These are phyloP conservation scores for Infundibulicybe gibba DNA, from an alignment of 768 basidiomycete species.

Conservation along the genomic window DNA sequence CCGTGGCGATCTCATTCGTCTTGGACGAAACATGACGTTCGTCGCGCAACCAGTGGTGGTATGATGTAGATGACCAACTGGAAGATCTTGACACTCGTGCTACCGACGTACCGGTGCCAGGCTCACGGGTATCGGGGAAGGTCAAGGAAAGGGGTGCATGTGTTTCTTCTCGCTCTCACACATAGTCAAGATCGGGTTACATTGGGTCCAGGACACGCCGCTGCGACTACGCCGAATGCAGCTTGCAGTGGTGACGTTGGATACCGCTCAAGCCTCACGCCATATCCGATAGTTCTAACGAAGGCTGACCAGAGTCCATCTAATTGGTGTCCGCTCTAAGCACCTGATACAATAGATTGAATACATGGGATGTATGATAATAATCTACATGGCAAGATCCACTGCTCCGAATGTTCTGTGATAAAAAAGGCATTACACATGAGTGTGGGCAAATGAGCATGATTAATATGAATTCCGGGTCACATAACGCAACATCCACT, in stretches of 20 bases:
- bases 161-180: constrained; percentile 20
- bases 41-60: constrained; percentile 67
- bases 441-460: too few species aligned
- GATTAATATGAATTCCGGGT: constrained; percentile 4
- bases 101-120: constrained; percentile 37
- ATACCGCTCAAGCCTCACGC: too few species aligned
- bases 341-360: too few species aligned
- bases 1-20: constrained; percentile 71
- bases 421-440: too few species aligned
- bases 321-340: too few species aligned
- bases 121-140: constrained; percentile 34
- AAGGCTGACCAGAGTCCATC: too few species aligned
- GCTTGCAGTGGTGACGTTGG: too few species aligned
- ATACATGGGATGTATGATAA: too few species aligned
- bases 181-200: constrained; percentile 64
- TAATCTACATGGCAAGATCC: too few species aligned
- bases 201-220: constrained; percentile 62
- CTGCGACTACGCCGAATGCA: constrained; percentile 40
- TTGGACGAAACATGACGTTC: constrained; percentile 75
- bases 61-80: constrained; percentile 67
- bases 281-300: too few species aligned
- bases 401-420: too few species aligned
- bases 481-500: constrained; percentile 18
- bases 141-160: constrained; percentile 44
- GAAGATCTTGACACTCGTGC: constrained; percentile 51